Conservation (phyloP, 2,329 filamentous ascomycete genomes). For the Fusarium decemcellulare region DNA sequence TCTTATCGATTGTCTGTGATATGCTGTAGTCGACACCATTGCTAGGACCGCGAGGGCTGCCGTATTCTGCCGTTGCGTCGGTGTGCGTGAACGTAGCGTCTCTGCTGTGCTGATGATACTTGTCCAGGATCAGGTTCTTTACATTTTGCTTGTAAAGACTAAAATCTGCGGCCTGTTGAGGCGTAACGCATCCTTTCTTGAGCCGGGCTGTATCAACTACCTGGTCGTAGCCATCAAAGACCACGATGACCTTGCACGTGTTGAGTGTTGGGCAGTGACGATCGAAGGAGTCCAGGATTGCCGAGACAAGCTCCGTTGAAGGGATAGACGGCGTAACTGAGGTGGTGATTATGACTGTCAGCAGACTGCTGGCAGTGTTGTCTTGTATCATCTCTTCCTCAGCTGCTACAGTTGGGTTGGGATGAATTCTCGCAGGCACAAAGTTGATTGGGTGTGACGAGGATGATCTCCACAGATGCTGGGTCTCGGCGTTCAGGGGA, state of each 20-base stretch:
- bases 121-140: constrained; percentile 53
- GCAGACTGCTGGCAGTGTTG: constrained; percentile 4
- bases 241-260: constrained; percentile 62
- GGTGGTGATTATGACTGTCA: constrained; percentile 64
- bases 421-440: too few species aligned
- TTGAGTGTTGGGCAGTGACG: constrained; percentile 58
- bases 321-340: constrained; percentile 69
- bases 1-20: constrained; percentile 51
- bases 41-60: constrained; percentile 50
- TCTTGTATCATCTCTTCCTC: constrained; percentile 25
- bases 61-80: constrained; percentile 61
- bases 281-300: constrained; percentile 62
- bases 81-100: constrained; percentile 16
- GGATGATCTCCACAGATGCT: too few species aligned
- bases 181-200: constrained; percentile 68
- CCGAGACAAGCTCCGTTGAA: constrained; percentile 64
- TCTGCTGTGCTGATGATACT: constrained; percentile 16
- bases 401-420: not conserved
- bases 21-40: constrained; percentile 57
- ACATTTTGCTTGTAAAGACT: constrained; percentile 63
- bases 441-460: too few species aligned
- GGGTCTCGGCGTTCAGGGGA: too few species aligned
- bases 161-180: constrained; percentile 59
- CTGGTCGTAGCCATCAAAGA: constrained; percentile 67
- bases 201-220: constrained; percentile 60